A percentile compares a stretch with the other conserved stretches of the same genome.
Evolutionary conservation across 768 basidiomycete species (phyloP).

Genomic region (Podaxis sp.): DNA sequence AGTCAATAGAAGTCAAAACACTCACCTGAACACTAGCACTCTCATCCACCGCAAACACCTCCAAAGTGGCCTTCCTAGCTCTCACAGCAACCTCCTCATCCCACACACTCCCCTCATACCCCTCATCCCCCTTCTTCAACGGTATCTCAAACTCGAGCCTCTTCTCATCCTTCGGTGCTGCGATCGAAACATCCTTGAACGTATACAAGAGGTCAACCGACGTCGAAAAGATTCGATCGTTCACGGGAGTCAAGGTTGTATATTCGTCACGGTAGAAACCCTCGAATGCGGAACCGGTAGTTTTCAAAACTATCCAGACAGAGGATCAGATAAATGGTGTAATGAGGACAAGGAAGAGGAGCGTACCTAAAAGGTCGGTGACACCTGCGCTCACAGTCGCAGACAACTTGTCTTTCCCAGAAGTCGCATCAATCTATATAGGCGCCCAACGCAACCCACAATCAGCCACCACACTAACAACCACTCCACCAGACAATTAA

Average conservation of each 20-base stretch:
- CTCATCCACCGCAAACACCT: constrained; percentile 82
- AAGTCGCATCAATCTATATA: constrained; percentile 61
- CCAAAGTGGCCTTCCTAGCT: constrained; percentile 64
- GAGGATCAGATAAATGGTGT: neutral
- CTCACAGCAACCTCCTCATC: constrained; percentile 47
- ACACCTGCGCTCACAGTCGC: constrained; percentile 68
- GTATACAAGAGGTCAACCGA: constrained; percentile 74
- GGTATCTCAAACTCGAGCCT: constrained; percentile 47
- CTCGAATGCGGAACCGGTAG: constrained; percentile 81
- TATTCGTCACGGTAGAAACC: constrained; percentile 81
- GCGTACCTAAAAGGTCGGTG: constrained; percentile 74
- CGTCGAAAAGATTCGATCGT: constrained; percentile 90
- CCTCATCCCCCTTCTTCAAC: constrained; percentile 26
- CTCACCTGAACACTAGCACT: constrained; percentile 89
- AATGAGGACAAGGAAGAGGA: neutral
- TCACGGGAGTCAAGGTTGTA: constrained; percentile 80
- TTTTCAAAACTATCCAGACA: constrained; percentile 68
- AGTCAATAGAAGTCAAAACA: neutral
- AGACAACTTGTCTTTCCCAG: constrained; percentile 55
- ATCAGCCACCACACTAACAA: neutral
- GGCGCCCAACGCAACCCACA: neutral
- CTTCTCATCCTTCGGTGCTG: constrained; percentile 44
- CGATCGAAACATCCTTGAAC: constrained; percentile 46
- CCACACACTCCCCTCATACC: constrained; percentile 48
- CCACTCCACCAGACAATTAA: constrained; percentile 5